Conservation (phyloP, 441 rosid species). For the Pelargonium cotyledonis region DNA sequence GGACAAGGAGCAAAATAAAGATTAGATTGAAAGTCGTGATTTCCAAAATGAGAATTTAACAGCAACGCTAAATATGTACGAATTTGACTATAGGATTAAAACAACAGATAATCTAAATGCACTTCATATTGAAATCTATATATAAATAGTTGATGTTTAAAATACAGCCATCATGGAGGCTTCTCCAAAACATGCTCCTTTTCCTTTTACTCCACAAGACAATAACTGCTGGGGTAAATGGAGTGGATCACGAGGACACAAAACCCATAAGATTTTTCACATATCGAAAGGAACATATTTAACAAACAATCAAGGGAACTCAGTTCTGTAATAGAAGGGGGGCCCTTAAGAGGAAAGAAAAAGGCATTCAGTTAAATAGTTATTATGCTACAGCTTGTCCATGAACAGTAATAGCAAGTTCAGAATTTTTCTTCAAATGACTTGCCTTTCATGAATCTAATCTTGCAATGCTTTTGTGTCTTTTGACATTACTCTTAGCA, state of each 20-base stretch:
- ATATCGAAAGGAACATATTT: neutral
- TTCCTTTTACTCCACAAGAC: neutral
- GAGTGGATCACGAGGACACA: neutral
- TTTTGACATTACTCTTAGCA: no score
- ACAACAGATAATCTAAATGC: neutral
- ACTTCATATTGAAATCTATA: neutral
- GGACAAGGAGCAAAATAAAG: conserved; percentile 15
- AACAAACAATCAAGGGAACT: neutral
- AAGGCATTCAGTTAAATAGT: neutral
- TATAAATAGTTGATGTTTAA: neutral
- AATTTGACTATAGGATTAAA: neutral
- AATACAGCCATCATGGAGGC: neutral
- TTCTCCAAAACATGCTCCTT: neutral
- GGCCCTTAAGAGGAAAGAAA: neutral
- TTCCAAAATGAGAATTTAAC: neutral
- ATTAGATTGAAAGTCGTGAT: neutral
- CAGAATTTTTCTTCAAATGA: no score
- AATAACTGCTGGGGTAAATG: neutral
- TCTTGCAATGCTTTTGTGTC: no score
- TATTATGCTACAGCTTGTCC: no score
- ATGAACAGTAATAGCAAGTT: no score
- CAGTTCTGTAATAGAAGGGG: neutral
- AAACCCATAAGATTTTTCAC: neutral
- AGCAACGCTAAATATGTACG: neutral
- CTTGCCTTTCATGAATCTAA: no score